A percentile compares a stretch with the other conserved stretches of the same genome.
Evolutionary conservation across 768 basidiomycete genomes (phyloP).

Genomic region (Leccinum boreale): DNA sequence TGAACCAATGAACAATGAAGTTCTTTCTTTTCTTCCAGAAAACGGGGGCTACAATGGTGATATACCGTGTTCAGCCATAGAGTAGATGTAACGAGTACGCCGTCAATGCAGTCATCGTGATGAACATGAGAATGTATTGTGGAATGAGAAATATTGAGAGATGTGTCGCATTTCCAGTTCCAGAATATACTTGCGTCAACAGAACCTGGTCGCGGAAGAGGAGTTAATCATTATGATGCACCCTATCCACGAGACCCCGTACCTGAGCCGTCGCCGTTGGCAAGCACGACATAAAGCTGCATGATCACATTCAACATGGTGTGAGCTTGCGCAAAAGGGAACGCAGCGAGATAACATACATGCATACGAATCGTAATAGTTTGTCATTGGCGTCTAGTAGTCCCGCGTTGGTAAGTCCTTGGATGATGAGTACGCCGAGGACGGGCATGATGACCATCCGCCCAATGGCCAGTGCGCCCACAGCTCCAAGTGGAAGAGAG

Average conservation of each 20-base stretch:
- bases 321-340: background rate
- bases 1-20: background rate
- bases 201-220: slow-evolving; percentile 41
- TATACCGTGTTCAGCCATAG: slow-evolving; percentile 24
- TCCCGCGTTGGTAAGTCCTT: slow-evolving; percentile 45
- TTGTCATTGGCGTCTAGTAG: slow-evolving; percentile 51
- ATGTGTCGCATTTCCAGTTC: slow-evolving; percentile 60
- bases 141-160: slow-evolving; percentile 62
- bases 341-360: slow-evolving; percentile 41
- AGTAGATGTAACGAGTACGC: slow-evolving; percentile 36
- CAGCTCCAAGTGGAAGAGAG: slow-evolving; percentile 48
- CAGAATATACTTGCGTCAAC: slow-evolving; percentile 64
- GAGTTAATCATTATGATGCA: background rate
- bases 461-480: slow-evolving; percentile 47
- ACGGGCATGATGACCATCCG: slow-evolving; percentile 59
- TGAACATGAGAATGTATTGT: slow-evolving; percentile 42
- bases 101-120: slow-evolving; percentile 37
- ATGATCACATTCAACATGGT: background rate
- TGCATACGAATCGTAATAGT: slow-evolving; percentile 64
- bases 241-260: background rate
- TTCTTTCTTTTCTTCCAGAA: background rate
- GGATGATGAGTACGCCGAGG: slow-evolving; percentile 55
- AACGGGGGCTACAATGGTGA: background rate
- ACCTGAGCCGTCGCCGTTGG: slow-evolving; percentile 63
- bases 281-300: slow-evolving; percentile 56